A percentile compares a stretch with the other conserved stretches of the same genome.
Conservation (phyloP, 176 grass and related monocot species). For the Otatea glauca region DNA sequence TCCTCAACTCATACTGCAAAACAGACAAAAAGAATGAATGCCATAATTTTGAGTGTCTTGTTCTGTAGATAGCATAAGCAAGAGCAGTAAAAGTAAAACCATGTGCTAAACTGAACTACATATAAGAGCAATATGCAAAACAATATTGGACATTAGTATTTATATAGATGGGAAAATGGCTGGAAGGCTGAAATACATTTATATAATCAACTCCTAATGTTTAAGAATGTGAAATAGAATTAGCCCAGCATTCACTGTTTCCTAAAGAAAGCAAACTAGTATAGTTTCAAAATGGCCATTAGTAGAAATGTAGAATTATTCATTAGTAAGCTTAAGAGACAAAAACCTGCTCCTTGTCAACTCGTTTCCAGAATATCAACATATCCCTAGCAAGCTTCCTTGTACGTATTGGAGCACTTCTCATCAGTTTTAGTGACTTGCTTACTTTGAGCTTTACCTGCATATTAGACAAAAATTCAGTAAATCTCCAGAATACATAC, state of each 20-base stretch:
- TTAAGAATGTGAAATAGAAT: slow-evolving; percentile 11
- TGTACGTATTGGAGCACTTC: slow-evolving; percentile 82
- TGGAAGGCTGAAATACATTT: neutral
- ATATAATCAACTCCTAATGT: slow-evolving; percentile 16
- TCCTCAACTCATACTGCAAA: slow-evolving; percentile 86
- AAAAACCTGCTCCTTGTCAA: slow-evolving; percentile 98
- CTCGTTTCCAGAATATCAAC: slow-evolving; percentile 97
- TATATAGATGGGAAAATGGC: slow-evolving; percentile 14
- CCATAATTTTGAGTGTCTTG: slow-evolving; percentile 3
- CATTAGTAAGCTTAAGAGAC: slow-evolving; percentile 7
- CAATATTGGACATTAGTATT: slow-evolving; percentile 13
- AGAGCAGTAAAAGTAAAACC: neutral
- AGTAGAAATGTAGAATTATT: slow-evolving; percentile 4
- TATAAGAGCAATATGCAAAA: neutral
- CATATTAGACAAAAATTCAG: slow-evolving; percentile 41
- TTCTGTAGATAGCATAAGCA: neutral
- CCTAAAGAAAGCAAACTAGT: neutral
- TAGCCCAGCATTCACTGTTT: slow-evolving; percentile 1
- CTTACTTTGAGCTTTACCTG: slow-evolving; percentile 97
- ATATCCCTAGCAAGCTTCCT: slow-evolving; percentile 96
- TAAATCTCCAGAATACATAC: slow-evolving; percentile 37
- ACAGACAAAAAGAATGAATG: slow-evolving; percentile 15
- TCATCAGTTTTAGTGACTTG: slow-evolving; percentile 95
- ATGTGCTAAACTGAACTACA: slow-evolving; percentile 18
- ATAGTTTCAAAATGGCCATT: slow-evolving; percentile 16